A percentile compares a stretch with the other conserved stretches of the same genome.
Evolutionary conservation across 441 rosid genomes (phyloP).

Genomic region (Lepidium campestre): DNA sequence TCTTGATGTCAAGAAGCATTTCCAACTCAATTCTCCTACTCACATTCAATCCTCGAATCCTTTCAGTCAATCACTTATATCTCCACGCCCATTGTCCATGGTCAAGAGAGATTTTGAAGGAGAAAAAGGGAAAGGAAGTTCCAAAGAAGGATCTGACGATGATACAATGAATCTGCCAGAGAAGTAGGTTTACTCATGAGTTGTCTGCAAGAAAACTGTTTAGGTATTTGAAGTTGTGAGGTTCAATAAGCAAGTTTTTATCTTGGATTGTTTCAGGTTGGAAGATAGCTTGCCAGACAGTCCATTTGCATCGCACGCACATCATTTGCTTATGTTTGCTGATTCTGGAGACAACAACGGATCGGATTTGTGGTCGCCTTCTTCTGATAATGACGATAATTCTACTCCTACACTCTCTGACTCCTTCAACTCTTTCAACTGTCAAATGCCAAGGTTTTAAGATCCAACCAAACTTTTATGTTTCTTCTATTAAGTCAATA

Average conservation of each 20-base stretch:
- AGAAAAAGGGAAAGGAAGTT: conserved; percentile 28
- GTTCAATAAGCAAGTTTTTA: not conserved
- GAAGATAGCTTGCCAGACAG: conserved; percentile 34
- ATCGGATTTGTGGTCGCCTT: conserved; percentile 29
- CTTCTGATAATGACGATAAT: conserved; percentile 37
- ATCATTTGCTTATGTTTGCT: conserved; percentile 32
- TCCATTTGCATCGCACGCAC: conserved; percentile 22
- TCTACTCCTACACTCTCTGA: conserved; percentile 30
- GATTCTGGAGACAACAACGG: conserved; percentile 22
- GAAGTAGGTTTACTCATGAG: conserved; percentile 31
- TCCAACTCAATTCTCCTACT: conserved; percentile 48
- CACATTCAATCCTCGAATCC: conserved; percentile 41
- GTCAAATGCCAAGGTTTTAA: conserved; percentile 64
- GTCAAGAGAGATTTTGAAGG: conserved; percentile 16
- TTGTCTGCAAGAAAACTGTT: not conserved
- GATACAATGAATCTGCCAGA: conserved; percentile 42
- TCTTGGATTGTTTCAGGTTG: conserved; percentile 26
- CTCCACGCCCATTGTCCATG: conserved; percentile 36
- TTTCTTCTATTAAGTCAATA: not conserved
- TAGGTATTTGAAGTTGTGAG: not conserved
- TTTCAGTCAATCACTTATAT: conserved; percentile 42
- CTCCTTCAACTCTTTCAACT: conserved; percentile 40
- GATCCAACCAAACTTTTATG: conserved; percentile 4
- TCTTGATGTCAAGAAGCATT: conserved; percentile 62
- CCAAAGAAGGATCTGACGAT: conserved; percentile 41